Evolutionary conservation across 768 basidiomycete species (phyloP).

Genomic region (Fibroporia radiculosa): DNA sequence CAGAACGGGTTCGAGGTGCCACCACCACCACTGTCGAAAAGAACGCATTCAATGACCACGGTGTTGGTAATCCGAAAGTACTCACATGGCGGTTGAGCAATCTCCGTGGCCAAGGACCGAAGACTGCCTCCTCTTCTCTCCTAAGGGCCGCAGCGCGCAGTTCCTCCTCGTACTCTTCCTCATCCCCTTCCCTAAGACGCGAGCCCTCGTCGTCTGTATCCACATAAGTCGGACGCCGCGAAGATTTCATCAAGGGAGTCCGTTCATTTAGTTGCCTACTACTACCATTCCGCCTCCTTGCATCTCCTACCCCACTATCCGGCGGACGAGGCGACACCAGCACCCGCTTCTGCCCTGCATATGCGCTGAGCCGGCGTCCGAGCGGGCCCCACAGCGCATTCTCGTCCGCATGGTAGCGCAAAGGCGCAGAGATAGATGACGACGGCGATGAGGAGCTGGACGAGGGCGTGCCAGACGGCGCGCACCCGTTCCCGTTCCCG

Average conservation of each 20-base stretch:
- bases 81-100: conserved; percentile 64
- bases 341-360: conserved; percentile 12
- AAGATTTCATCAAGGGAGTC: conserved; percentile 30
- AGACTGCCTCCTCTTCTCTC: conserved; percentile 45
- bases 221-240: conserved; percentile 15
- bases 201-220: conserved; percentile 14
- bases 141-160: conserved; percentile 27
- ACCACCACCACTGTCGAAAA: conserved; percentile 73
- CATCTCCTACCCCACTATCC: conserved; percentile 7
- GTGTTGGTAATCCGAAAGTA: conserved; percentile 6
- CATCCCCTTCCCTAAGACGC: conserved; percentile 12
- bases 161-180: conserved; percentile 20
- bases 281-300: conserved; percentile 9
- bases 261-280: conserved; percentile 25
- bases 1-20: conserved; percentile 57
- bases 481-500: conserved; percentile 2
- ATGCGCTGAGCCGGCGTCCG: conserved; percentile 42
- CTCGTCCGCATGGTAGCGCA: conserved; percentile 47
- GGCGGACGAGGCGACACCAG: not conserved
- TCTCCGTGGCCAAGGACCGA: conserved; percentile 63
- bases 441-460: conserved; percentile 59
- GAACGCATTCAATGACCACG: not conserved
- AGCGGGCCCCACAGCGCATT: conserved; percentile 53
- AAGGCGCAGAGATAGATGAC: conserved; percentile 76
- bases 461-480: conserved; percentile 31